phyloP scores from a whole-genome alignment of 495 filamentous ascomycete genomes.

The Penicillium macrosclerotiorum region DNA sequence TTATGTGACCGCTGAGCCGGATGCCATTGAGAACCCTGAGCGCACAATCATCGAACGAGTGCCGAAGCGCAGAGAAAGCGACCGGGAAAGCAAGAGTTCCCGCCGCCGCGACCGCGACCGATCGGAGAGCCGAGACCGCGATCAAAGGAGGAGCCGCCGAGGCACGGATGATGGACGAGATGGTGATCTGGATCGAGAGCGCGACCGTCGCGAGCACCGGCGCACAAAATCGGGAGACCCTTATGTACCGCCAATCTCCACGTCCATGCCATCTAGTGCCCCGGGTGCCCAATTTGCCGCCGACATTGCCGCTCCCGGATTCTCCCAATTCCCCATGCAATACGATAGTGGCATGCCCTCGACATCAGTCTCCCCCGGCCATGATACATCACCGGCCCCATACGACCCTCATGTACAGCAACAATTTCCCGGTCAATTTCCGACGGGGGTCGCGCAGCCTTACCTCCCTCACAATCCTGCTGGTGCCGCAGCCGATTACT shows the following conservation, averaged over 20 bases:
- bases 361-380: slow-evolving; percentile 18
- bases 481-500: slow-evolving; percentile 66
- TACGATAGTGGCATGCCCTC: slow-evolving; percentile 25
- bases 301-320: slow-evolving; percentile 40
- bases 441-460: slow-evolving; percentile 39
- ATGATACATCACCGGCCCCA: slow-evolving; percentile 17
- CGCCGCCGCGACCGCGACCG: slow-evolving; percentile 33
- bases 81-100: slow-evolving; percentile 31
- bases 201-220: slow-evolving; percentile 28
- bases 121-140: slow-evolving; percentile 34
- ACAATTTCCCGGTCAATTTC: slow-evolving; percentile 61
- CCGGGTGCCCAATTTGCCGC: slow-evolving; percentile 29
- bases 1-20: slow-evolving; percentile 53
- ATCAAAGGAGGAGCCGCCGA: slow-evolving; percentile 27
- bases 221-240: slow-evolving; percentile 36
- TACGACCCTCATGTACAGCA: slow-evolving; percentile 54
- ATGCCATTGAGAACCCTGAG: slow-evolving; percentile 26
- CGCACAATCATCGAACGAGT: slow-evolving; percentile 30
- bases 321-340: slow-evolving; percentile 47
- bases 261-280: slow-evolving; percentile 21
- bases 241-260: slow-evolving; percentile 27
- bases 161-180: slow-evolving; percentile 19
- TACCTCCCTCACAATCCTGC: slow-evolving; percentile 53
- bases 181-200: slow-evolving; percentile 29
- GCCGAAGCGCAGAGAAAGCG: slow-evolving; percentile 33